Evolutionary conservation across 169 alveolate genomes (phyloP).

Genomic region (Plasmodium knowlesi): DNA sequence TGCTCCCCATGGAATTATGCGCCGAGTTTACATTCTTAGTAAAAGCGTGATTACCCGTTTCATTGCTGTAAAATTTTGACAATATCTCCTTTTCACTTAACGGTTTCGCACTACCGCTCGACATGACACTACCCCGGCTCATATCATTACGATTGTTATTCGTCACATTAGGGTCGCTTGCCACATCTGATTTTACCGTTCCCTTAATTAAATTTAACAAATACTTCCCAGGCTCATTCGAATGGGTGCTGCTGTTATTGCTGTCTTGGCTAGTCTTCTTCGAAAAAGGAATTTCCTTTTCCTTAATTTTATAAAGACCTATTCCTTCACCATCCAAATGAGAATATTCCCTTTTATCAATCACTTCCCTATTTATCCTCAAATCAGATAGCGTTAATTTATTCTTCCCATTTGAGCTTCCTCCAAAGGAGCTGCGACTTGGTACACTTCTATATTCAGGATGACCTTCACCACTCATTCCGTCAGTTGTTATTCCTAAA

Average conservation of each 20-base stretch:
- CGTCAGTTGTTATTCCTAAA: not conserved
- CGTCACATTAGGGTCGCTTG: not conserved
- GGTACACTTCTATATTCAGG: not conserved
- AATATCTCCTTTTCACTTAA: conserved; percentile 39
- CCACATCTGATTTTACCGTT: not conserved
- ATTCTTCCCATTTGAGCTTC: not conserved
- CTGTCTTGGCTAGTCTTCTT: not conserved
- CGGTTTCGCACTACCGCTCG: not conserved
- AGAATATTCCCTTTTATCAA: not conserved
- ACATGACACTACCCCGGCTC: not conserved
- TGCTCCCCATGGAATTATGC: not conserved
- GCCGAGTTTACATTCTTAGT: not conserved
- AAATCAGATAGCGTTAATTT: not conserved
- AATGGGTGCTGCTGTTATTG: not conserved
- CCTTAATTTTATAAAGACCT: not conserved
- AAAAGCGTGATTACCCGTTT: not conserved
- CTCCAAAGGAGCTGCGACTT: not conserved
- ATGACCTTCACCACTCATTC: not conserved
- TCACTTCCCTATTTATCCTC: not conserved
- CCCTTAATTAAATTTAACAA: conserved; percentile 42
- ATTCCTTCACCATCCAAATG: not conserved
- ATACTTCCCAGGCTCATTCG: conserved; percentile 18
- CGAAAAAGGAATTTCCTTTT: not conserved
- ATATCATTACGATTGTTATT: not conserved
- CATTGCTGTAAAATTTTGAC: conserved; percentile 15